phyloP scores from a whole-genome alignment of 257 asterid genomes.

The Capsicum rhomboideum region DNA sequence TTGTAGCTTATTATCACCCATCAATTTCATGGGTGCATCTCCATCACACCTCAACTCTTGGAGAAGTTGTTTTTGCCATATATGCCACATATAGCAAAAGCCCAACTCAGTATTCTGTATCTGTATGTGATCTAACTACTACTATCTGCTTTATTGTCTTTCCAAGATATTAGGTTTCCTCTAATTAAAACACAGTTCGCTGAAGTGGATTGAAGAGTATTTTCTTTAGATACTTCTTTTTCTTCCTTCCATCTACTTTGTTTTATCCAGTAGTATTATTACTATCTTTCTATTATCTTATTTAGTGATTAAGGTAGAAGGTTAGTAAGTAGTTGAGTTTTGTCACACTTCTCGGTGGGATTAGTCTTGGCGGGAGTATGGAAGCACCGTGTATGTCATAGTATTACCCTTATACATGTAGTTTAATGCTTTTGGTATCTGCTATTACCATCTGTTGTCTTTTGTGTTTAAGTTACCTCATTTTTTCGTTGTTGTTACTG shows the following conservation, averaged over 20 bases:
- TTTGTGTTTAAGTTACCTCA: not conserved
- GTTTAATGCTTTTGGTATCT: not conserved
- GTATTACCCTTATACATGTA: not conserved
- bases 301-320: not conserved
- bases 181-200: too few relatives aligned
- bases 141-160: too few relatives aligned
- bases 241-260: not conserved
- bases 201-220: not conserved
- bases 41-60: too few relatives aligned
- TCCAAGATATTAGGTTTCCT: too few relatives aligned
- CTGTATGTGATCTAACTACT: too few relatives aligned
- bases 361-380: not conserved
- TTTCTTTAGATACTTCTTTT: not conserved
- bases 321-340: not conserved
- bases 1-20: too few relatives aligned
- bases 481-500: not conserved
- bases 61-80: too few relatives aligned
- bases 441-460: not conserved
- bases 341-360: not conserved
- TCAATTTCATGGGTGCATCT: too few relatives aligned
- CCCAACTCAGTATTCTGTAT: too few relatives aligned
- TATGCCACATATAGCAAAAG: too few relatives aligned
- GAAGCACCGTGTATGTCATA: not conserved
- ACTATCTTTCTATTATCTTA: not conserved
- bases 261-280: not conserved